Percentiles rank a stretch among this genome's conserved stretches.
Conservation (phyloP, 2,329 filamentous ascomycete genomes). For the Trichophyton simii region DNA sequence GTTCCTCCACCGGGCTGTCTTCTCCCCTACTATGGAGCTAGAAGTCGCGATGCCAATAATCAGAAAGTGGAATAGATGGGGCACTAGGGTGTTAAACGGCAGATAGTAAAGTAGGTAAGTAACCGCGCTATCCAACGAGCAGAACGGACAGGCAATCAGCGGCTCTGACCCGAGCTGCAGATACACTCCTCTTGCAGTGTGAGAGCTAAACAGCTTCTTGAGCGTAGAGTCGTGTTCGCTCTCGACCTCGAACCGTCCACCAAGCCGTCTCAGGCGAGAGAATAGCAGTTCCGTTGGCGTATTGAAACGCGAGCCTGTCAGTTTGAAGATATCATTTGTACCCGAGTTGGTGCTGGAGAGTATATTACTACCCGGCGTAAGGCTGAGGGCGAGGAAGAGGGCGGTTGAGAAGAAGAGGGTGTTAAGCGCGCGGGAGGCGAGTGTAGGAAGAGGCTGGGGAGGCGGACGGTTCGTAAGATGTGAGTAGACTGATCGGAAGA, state of each 20-base stretch:
- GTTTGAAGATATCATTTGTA: conserved; percentile 57
- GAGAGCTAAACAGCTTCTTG: conserved; percentile 53
- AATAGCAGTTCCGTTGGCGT: conserved; percentile 79
- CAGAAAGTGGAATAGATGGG: conserved; percentile 69
- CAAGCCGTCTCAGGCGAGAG: conserved; percentile 47
- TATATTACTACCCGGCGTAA: conserved; percentile 35
- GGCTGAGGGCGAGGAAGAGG: conserved; percentile 47
- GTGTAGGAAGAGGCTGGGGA: conserved; percentile 25
- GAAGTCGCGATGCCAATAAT: conserved; percentile 64
- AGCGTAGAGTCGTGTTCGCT: conserved; percentile 48
- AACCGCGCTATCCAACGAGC: conserved; percentile 53
- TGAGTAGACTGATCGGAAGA: conserved; percentile 26
- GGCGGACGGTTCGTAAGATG: conserved; percentile 25
- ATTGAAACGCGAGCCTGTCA: conserved; percentile 69
- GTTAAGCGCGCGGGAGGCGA: conserved; percentile 31
- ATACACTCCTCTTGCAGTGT: conserved; percentile 67
- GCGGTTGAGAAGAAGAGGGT: conserved; percentile 43
- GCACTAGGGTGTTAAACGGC: conserved; percentile 52
- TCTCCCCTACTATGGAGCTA: conserved; percentile 48
- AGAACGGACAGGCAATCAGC: conserved; percentile 69
- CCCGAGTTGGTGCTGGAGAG: conserved; percentile 37
- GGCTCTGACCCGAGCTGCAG: conserved; percentile 67
- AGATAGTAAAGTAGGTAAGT: conserved; percentile 72
- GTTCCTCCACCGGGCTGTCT: conserved; percentile 56
- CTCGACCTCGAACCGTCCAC: conserved; percentile 20